These are phyloP conservation scores for Alternaria longipes DNA, from an alignment of 2,329 filamentous ascomycete genomes.

Conservation along the genomic window DNA sequence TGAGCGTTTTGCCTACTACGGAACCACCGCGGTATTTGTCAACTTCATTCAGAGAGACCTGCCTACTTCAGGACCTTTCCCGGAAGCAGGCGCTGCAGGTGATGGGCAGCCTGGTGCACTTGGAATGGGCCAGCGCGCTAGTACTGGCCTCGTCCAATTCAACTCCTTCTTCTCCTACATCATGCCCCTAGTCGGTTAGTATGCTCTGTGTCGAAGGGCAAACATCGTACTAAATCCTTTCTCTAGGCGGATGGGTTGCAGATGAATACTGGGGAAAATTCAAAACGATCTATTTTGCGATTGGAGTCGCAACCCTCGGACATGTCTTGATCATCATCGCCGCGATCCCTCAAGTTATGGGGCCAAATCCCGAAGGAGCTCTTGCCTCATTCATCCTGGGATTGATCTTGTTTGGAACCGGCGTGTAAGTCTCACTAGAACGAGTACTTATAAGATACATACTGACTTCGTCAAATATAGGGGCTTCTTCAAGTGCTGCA, in stretches of 20 bases:
- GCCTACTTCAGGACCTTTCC: slow-evolving; percentile 58
- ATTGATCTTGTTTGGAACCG: slow-evolving; percentile 54
- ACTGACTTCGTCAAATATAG: neutral
- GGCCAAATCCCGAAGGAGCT: slow-evolving; percentile 44
- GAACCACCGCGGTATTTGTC: slow-evolving; percentile 37
- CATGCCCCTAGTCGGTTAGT: slow-evolving; percentile 37
- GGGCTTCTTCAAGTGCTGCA: slow-evolving; percentile 54
- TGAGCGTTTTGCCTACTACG: slow-evolving; percentile 45
- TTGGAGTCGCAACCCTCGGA: slow-evolving; percentile 65
- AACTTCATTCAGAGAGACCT: slow-evolving; percentile 55
- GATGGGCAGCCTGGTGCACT: slow-evolving; percentile 41
- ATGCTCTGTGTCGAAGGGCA: neutral
- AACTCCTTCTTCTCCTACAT: slow-evolving; percentile 36
- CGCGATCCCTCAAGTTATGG: slow-evolving; percentile 57
- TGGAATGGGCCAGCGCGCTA: slow-evolving; percentile 38
- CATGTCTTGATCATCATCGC: slow-evolving; percentile 63
- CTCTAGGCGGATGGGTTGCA: slow-evolving; percentile 65
- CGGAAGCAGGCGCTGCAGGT: slow-evolving; percentile 57
- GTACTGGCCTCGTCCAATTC: slow-evolving; percentile 36
- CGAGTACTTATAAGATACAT: neutral
- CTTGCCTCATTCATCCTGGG: slow-evolving; percentile 61
- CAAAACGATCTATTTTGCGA: slow-evolving; percentile 65
- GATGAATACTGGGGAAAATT: slow-evolving; percentile 68
- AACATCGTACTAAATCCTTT: slow-evolving; percentile 52
- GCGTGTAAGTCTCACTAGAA: slow-evolving; percentile 29